Percentiles rank a stretch among this genome's conserved stretches.
Evolutionary conservation across 1,139 yeast genomes (phyloP).

Genomic region (Protomyces inundatus): DNA sequence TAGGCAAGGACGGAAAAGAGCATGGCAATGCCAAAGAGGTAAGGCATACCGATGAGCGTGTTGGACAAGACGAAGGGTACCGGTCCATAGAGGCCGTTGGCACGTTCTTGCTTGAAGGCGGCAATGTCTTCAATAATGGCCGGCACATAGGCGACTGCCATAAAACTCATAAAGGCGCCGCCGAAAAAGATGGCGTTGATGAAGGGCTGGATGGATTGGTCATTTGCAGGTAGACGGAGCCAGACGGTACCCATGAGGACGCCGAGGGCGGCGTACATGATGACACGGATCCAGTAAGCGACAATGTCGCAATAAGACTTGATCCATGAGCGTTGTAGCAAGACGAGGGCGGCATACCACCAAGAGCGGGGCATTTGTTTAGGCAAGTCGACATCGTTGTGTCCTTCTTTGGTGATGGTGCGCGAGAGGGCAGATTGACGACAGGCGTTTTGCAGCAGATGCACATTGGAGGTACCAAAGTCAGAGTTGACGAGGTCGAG

Average conservation of each 20-base stretch:
- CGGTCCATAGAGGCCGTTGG: slow-evolving; percentile 44
- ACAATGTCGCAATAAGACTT: slow-evolving; percentile 42
- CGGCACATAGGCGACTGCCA: slow-evolving; percentile 47
- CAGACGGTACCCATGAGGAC: slow-evolving; percentile 46
- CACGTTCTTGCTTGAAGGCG: slow-evolving; percentile 39
- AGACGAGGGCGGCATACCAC: slow-evolving; percentile 26
- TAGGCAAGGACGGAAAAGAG: slow-evolving; percentile 41
- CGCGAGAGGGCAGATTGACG: not conserved
- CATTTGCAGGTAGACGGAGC: slow-evolving; percentile 40
- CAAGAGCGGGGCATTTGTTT: not conserved
- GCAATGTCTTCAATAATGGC: slow-evolving; percentile 42
- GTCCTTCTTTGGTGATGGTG: not conserved
- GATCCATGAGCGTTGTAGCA: slow-evolving; percentile 37
- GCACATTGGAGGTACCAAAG: slow-evolving; percentile 32
- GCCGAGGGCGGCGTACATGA: slow-evolving; percentile 44
- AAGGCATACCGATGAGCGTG: slow-evolving; percentile 43
- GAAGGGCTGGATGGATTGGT: slow-evolving; percentile 42
- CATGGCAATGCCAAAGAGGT: slow-evolving; percentile 40
- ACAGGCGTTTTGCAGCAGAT: not conserved
- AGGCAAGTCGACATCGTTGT: not conserved
- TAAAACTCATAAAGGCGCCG: slow-evolving; percentile 46
- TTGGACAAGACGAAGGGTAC: slow-evolving; percentile 41
- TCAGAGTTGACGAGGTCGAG: slow-evolving; percentile 39
- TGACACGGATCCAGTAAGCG: slow-evolving; percentile 42
- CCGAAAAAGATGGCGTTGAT: slow-evolving; percentile 45